Percentiles rank a stretch among this genome's conserved stretches.
Conservation (phyloP, 768 basidiomycete species). For the Calocera cornea region DNA sequence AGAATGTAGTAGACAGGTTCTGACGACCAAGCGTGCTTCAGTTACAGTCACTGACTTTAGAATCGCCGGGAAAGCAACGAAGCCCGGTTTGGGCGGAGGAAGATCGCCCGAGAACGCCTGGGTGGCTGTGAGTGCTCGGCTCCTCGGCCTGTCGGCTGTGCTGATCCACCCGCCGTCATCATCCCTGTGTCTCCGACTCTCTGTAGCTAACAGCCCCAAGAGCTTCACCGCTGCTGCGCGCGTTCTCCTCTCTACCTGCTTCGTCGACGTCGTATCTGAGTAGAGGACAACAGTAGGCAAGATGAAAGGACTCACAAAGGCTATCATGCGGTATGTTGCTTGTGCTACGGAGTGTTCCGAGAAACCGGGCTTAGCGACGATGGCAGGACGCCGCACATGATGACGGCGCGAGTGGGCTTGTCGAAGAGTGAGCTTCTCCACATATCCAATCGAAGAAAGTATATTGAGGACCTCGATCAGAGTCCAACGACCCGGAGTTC, state of each 20-base stretch:
- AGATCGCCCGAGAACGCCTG: background rate
- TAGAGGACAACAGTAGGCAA: conserved; percentile 10
- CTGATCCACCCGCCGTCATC: background rate
- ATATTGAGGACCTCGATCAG: conserved; percentile 25
- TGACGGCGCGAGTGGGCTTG: conserved; percentile 81
- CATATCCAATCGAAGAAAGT: conserved; percentile 6
- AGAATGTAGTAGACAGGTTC: too few species aligned
- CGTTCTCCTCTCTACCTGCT: background rate
- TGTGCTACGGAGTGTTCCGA: background rate
- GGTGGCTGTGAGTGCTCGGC: background rate
- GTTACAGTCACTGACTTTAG: too few species aligned
- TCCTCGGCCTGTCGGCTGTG: background rate
- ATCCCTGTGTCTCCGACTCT: background rate
- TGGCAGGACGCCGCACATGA: conserved; percentile 72
- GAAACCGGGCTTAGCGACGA: background rate
- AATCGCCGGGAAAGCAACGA: too few species aligned
- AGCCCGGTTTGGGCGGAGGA: background rate
- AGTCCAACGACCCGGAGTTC: conserved; percentile 77
- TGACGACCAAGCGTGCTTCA: too few species aligned
- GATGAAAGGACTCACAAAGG: conserved; percentile 80
- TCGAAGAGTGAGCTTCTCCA: conserved; percentile 55
- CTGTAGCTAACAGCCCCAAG: background rate
- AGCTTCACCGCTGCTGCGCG: background rate
- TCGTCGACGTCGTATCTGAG: background rate
- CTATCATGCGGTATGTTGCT: conserved; percentile 49